Evolutionary conservation across 257 asterid species (phyloP).

Genomic region (Fraxinus cuspidata): DNA sequence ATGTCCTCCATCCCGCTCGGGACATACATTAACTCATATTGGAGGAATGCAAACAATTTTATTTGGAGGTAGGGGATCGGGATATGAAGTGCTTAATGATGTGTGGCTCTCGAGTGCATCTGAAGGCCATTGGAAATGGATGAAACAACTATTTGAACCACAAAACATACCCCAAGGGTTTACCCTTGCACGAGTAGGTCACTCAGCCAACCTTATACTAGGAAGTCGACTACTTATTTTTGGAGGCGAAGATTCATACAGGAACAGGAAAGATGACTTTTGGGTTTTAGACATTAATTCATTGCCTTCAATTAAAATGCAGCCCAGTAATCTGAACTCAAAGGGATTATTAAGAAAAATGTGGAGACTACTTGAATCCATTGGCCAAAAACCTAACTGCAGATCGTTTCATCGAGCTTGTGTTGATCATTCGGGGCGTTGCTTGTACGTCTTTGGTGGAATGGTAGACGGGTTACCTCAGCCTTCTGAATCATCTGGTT

Average conservation of each 20-base stretch:
- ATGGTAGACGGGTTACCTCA: slow-evolving; percentile 78
- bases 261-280: slow-evolving; percentile 73
- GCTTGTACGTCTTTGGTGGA: slow-evolving; percentile 80
- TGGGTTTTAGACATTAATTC: slow-evolving; percentile 77
- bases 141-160: slow-evolving; percentile 51
- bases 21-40: slow-evolving; percentile 72
- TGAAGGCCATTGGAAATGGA: slow-evolving; percentile 62
- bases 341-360: slow-evolving; percentile 36
- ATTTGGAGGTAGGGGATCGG: slow-evolving; percentile 84
- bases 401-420: slow-evolving; percentile 92
- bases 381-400: slow-evolving; percentile 57
- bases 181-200: slow-evolving; percentile 84
- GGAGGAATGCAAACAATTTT: slow-evolving; percentile 55
- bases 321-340: slow-evolving; percentile 20
- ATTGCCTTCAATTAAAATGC: slow-evolving; percentile 29
- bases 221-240: slow-evolving; percentile 75
- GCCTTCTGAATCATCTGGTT: slow-evolving; percentile 59
- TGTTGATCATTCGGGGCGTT: slow-evolving; percentile 69
- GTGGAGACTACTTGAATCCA: slow-evolving; percentile 66
- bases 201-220: slow-evolving; percentile 73
- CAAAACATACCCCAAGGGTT: slow-evolving; percentile 59
- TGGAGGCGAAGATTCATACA: slow-evolving; percentile 84
- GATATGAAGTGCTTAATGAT: slow-evolving; percentile 73
- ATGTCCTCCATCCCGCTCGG: slow-evolving; percentile 81
- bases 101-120: slow-evolving; percentile 66